phyloP scores from a whole-genome alignment of 2,329 filamentous ascomycete species.

The Colletotrichum endophyticum region DNA sequence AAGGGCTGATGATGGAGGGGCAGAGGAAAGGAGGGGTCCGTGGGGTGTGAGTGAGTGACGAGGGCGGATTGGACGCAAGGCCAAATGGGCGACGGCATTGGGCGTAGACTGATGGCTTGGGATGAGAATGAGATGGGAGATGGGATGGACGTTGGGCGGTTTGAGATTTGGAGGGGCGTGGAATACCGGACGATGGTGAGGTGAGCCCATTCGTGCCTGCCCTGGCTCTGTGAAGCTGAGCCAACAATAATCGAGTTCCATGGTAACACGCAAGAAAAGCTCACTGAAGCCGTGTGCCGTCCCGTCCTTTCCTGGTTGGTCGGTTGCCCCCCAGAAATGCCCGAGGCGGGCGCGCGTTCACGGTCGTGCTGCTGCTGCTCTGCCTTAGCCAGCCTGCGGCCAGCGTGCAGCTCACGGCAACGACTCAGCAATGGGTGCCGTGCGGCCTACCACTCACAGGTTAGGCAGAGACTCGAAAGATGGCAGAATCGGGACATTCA shows the following conservation, averaged over 20 bases:
- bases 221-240: background rate
- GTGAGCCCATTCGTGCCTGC: background rate
- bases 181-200: background rate
- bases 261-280: background rate
- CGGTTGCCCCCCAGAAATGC: background rate
- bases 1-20: background rate
- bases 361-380: background rate
- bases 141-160: background rate
- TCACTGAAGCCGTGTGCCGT: background rate
- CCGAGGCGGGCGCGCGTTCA: slow-evolving; percentile 6
- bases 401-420: background rate
- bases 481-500: background rate
- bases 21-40: background rate
- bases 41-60: background rate
- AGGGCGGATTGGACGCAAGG: background rate
- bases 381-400: background rate
- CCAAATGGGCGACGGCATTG: background rate
- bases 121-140: background rate
- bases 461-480: background rate
- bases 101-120: background rate
- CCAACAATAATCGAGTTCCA: background rate
- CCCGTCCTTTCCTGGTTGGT: background rate
- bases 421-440: background rate
- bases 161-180: background rate
- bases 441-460: background rate